Conservation (phyloP, 371 early-diverging fungal genomes). For the Chytridiales sp. region DNA sequence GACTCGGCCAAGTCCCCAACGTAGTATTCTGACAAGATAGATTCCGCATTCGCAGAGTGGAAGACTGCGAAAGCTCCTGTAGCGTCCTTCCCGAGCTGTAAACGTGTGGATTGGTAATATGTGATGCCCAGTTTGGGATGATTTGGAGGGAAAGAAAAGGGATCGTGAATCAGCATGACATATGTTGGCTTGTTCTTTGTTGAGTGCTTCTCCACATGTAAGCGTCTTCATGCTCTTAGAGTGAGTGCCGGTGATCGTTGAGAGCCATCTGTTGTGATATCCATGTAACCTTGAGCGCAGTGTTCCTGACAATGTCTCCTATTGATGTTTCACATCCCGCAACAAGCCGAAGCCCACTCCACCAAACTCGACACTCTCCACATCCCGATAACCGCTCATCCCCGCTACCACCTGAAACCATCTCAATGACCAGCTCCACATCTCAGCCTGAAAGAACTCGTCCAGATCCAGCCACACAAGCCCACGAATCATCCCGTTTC, state of each 20-base stretch:
- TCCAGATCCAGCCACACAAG: neutral
- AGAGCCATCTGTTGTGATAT: no score
- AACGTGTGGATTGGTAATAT: neutral
- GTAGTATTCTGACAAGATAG: constrained; percentile 75
- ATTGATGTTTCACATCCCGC: no score
- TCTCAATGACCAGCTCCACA: neutral
- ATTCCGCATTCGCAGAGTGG: constrained; percentile 71
- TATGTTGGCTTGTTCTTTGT: no score
- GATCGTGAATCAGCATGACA: no score
- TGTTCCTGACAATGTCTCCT: no score
- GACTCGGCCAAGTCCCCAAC: constrained; percentile 67
- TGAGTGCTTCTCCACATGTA: neutral
- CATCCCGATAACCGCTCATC: neutral
- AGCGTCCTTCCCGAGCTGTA: constrained; percentile 76
- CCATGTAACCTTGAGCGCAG: no score
- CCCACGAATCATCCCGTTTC: no score
- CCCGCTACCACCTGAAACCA: neutral
- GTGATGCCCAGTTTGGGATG: no score
- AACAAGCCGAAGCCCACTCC: no score
- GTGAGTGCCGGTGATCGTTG: no score
- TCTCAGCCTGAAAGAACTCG: neutral
- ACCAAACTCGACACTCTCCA: neutral
- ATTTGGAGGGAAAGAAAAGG: no score
- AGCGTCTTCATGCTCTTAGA: no score
- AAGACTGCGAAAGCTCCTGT: constrained; percentile 86